A percentile compares a stretch with the other conserved stretches of the same genome.
Evolutionary conservation across 2,329 filamentous ascomycete species (phyloP).

Genomic region (Penicillium sp.): DNA sequence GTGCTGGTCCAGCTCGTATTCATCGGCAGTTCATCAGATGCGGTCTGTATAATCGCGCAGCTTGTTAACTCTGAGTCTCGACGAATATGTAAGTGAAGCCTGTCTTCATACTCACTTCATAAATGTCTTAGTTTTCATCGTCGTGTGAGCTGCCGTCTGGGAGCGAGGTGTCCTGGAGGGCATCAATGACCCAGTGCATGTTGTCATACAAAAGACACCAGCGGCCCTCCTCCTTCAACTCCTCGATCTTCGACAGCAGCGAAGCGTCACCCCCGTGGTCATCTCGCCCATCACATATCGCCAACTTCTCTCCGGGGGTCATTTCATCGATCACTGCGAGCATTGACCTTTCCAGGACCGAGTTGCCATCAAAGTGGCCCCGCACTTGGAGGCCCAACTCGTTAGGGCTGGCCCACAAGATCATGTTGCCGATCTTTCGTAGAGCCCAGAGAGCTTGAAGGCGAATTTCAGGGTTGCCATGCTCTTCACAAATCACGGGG

Average conservation of each 20-base stretch:
- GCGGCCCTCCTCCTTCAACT: not conserved
- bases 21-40: no score
- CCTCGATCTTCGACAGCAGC: not conserved
- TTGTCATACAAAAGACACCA: not conserved
- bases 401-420: not conserved
- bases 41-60: no score
- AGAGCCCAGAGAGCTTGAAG: not conserved
- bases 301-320: not conserved
- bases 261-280: not conserved
- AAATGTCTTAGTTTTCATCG: not conserved
- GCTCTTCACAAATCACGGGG: not conserved
- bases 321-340: not conserved
- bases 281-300: not conserved
- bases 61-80: no score
- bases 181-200: not conserved
- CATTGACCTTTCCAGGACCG: conserved; percentile 15
- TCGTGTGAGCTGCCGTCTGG: not conserved
- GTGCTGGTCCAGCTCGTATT: no score
- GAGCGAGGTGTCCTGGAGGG: not conserved
- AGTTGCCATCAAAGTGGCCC: not conserved
- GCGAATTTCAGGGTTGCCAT: not conserved
- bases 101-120: not conserved
- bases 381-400: not conserved
- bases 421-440: not conserved
- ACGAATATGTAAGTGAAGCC: no score